Evolutionary conservation across 2,329 filamentous ascomycete genomes (phyloP).

Genomic region (Didymellaceae sp.): DNA sequence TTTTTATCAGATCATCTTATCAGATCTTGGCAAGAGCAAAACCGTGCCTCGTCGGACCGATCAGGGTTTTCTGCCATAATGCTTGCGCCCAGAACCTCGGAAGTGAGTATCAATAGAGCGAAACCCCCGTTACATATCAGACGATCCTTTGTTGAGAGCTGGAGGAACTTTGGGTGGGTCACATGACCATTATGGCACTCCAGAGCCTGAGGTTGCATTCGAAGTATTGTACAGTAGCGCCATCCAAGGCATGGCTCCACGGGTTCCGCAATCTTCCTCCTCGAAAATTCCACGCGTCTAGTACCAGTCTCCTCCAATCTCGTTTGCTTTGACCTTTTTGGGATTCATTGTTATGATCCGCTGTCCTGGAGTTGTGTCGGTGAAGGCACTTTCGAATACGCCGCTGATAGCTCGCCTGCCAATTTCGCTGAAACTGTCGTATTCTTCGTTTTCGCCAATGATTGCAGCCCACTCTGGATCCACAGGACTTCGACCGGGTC

Average conservation of each 20-base stretch:
- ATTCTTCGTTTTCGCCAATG: constrained; percentile 49
- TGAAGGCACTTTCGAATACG: constrained; percentile 64
- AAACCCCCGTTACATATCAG: neutral
- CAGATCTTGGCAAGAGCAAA: neutral
- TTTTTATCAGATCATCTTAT: constrained; percentile 19
- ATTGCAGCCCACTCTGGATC: constrained; percentile 61
- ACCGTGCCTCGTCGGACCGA: constrained; percentile 15
- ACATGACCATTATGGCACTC: too few relatives aligned
- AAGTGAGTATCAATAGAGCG: neutral
- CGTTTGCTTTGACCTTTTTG: constrained; percentile 59
- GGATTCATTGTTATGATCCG: constrained; percentile 66
- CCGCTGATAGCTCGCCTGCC: constrained; percentile 64
- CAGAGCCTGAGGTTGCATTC: too few relatives aligned
- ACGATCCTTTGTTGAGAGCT: neutral
- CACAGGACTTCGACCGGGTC: constrained; percentile 57
- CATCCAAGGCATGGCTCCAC: too few relatives aligned
- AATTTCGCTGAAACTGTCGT: constrained; percentile 61
- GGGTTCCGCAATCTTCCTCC: too few relatives aligned
- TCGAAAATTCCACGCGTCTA: constrained; percentile 34
- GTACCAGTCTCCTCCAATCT: constrained; percentile 66
- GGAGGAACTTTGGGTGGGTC: too few relatives aligned
- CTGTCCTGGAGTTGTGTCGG: constrained; percentile 63
- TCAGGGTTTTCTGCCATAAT: constrained; percentile 2
- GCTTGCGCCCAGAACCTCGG: neutral
- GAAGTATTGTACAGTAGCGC: too few relatives aligned